Percentiles rank a stretch among this genome's conserved stretches.
These are phyloP conservation scores for Trichodelitschia bisporula DNA, from an alignment of 495 filamentous ascomycete species.

Conservation along the genomic window DNA sequence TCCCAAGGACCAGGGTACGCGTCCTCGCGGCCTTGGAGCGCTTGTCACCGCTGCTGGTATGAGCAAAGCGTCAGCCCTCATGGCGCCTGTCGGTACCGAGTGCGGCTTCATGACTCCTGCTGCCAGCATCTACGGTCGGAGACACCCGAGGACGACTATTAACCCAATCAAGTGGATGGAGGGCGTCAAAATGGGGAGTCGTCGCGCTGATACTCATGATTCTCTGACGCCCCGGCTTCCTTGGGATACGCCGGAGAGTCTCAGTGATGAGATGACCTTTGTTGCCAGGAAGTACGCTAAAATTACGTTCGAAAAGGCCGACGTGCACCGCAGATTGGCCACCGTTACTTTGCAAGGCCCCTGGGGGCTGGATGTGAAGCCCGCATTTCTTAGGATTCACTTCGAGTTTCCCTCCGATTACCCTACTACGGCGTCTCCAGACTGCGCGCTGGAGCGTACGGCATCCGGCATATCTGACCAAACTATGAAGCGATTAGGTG, in stretches of 20 bases:
- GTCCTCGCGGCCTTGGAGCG: background rate
- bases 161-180: conserved; percentile 86
- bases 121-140: conserved; percentile 39
- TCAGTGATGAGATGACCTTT: conserved; percentile 70
- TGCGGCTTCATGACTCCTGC: conserved; percentile 23
- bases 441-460: conserved; percentile 51
- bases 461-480: conserved; percentile 44
- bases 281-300: conserved; percentile 65
- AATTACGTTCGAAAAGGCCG: conserved; percentile 66
- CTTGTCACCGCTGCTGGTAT: background rate
- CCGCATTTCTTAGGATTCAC: conserved; percentile 53
- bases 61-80: background rate
- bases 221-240: conserved; percentile 9
- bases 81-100: conserved; percentile 1
- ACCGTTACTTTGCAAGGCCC: conserved; percentile 66
- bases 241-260: conserved; percentile 55
- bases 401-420: conserved; percentile 62
- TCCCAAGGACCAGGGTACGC: too few species aligned
- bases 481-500: conserved; percentile 32
- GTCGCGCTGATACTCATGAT: conserved; percentile 4
- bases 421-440: conserved; percentile 37
- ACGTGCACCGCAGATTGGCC: conserved; percentile 46
- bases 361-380: conserved; percentile 48
- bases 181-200: conserved; percentile 51
- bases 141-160: conserved; percentile 27